phyloP scores from a whole-genome alignment of 352 stramenopile species.

The Phytophthora megakarya region DNA sequence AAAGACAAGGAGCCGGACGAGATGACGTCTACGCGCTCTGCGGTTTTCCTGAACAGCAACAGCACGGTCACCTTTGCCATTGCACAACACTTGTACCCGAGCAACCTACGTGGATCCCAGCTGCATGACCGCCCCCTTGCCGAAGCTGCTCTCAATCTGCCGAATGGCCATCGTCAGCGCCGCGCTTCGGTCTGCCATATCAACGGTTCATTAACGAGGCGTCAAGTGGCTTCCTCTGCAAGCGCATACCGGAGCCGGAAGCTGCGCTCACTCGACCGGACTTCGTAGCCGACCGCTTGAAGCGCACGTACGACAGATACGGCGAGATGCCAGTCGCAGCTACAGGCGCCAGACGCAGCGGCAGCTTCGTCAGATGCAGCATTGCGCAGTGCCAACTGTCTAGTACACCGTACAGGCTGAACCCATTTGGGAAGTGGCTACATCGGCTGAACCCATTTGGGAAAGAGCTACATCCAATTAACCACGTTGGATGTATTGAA shows the following conservation, averaged over 20 bases:
- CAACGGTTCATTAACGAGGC: constrained; percentile 1
- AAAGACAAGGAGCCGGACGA: constrained; percentile 94
- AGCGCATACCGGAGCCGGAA: constrained; percentile 22
- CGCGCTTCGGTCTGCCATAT: constrained; percentile 62
- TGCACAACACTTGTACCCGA: background rate
- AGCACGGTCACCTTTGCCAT: constrained; percentile 11
- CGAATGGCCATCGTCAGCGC: constrained; percentile 95
- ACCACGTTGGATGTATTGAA: too few species aligned
- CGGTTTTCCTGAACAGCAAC: constrained; percentile 61
- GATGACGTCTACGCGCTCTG: constrained; percentile 93
- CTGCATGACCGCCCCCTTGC: constrained; percentile 96
- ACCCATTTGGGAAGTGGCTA: too few species aligned
- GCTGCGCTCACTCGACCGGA: constrained; percentile 21
- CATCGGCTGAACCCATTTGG: too few species aligned
- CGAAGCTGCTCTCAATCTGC: constrained; percentile 96
- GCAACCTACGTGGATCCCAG: constrained; percentile 87
- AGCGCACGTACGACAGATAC: constrained; percentile 28
- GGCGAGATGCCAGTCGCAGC: constrained; percentile 4
- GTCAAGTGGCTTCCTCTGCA: background rate
- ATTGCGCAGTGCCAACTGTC: constrained; percentile 5
- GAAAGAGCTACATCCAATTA: too few species aligned
- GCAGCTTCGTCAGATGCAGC: constrained; percentile 29
- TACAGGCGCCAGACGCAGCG: constrained; percentile 12
- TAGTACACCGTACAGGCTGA: constrained; percentile 1
- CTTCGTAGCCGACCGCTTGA: constrained; percentile 44